A percentile compares a stretch with the other conserved stretches of the same genome.
Evolutionary conservation across 192 early-diverging fungal genomes (phyloP).

Genomic region (Radiomyces spectabilis): DNA sequence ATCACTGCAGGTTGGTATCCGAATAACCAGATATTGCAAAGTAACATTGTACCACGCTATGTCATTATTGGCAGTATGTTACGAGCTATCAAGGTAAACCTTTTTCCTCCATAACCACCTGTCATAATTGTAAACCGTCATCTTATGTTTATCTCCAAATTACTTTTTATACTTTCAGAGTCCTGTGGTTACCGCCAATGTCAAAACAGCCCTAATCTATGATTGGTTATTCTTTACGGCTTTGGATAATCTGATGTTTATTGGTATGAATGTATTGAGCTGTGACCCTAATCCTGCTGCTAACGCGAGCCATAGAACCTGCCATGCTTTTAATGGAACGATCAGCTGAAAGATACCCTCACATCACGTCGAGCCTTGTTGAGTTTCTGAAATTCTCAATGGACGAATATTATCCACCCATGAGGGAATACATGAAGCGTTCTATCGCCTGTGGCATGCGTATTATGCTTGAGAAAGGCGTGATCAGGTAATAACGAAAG

Average conservation of each 20-base stretch:
- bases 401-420: conserved; percentile 51
- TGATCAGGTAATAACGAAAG: conserved; percentile 45
- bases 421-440: conserved; percentile 37
- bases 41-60: conserved; percentile 65
- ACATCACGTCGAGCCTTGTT: conserved; percentile 56
- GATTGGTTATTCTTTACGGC: conserved; percentile 75
- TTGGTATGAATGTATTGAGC: conserved; percentile 28
- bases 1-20: conserved; percentile 69
- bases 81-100: conserved; percentile 41
- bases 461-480: conserved; percentile 50
- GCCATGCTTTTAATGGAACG: conserved; percentile 67
- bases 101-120: too few relatives aligned
- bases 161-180: conserved; percentile 23
- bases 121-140: not conserved
- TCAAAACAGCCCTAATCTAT: conserved; percentile 67
- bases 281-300: too few relatives aligned
- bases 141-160: not conserved
- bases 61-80: conserved; percentile 57
- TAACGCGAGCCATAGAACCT: conserved; percentile 66
- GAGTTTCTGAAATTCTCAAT: conserved; percentile 57
- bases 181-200: conserved; percentile 51
- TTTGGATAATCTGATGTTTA: conserved; percentile 66
- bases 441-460: conserved; percentile 50
- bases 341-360: conserved; percentile 54
- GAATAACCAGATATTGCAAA: conserved; percentile 59